Evolutionary conservation across 2,329 filamentous ascomycete species (phyloP).

Genomic region (Neospermospora avenae): DNA sequence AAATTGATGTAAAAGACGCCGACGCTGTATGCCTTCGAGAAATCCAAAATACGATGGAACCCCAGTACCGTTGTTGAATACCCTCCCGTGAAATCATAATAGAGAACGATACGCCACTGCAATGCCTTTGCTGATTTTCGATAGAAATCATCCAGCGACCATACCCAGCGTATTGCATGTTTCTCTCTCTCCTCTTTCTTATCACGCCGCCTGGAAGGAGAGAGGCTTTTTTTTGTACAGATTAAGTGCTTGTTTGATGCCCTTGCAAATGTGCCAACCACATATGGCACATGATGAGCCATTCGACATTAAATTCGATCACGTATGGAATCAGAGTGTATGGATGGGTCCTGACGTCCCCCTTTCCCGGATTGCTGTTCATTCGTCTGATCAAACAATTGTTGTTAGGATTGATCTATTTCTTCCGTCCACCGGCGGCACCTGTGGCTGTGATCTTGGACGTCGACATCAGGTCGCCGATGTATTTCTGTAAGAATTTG

Average conservation of each 20-base stretch:
- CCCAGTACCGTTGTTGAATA: background rate
- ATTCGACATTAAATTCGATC: background rate
- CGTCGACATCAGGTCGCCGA: slow-evolving; percentile 91
- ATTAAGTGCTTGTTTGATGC: background rate
- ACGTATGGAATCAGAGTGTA: background rate
- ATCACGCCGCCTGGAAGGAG: background rate
- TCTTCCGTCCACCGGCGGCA: slow-evolving; percentile 29
- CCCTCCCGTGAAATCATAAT: slow-evolving; percentile 7
- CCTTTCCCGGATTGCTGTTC: too few relatives aligned
- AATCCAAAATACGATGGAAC: slow-evolving; percentile 5
- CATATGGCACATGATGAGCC: background rate
- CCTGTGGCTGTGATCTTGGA: slow-evolving; percentile 62
- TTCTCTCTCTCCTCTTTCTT: background rate
- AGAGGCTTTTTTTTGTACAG: slow-evolving; percentile 11
- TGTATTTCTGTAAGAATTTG: slow-evolving; percentile 96
- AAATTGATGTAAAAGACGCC: slow-evolving; percentile 25
- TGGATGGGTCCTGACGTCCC: too few relatives aligned
- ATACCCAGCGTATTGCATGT: background rate
- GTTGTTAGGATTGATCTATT: slow-evolving; percentile 9
- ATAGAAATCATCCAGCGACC: background rate
- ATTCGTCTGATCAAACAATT: too few relatives aligned
- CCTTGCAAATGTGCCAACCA: background rate
- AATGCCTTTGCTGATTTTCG: slow-evolving; percentile 16
- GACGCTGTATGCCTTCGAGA: slow-evolving; percentile 26
- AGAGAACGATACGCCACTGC: slow-evolving; percentile 19